phyloP scores from a whole-genome alignment of 192 early-diverging fungal species.

The Umbelopsis vinacea region DNA sequence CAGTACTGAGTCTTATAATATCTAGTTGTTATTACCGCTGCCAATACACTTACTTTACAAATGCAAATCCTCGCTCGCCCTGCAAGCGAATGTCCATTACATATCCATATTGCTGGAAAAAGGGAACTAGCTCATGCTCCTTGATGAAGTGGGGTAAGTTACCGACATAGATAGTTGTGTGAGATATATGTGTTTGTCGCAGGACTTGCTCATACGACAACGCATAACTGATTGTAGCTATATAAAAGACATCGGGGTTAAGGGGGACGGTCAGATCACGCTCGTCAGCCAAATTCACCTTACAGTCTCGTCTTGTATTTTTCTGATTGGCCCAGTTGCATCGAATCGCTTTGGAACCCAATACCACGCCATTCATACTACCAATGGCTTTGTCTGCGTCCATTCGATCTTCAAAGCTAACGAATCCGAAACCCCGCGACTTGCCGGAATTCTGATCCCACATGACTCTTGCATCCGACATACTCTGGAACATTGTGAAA shows the following conservation, averaged over 20 bases:
- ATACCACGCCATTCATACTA: conserved; percentile 87
- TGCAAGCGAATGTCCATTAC: conserved; percentile 84
- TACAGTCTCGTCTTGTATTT: conserved; percentile 27
- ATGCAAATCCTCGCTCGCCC: conserved; percentile 88
- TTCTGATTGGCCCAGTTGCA: conserved; percentile 97
- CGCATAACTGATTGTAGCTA: conserved; percentile 30
- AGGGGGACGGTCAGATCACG: background rate
- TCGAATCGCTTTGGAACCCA: conserved; percentile 84
- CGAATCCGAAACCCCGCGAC: conserved; percentile 92
- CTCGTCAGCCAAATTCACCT: background rate
- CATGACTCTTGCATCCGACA: conserved; percentile 94
- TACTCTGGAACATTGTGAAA: conserved; percentile 69
- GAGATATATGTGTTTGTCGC: conserved; percentile 73
- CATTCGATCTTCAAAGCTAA: conserved; percentile 82
- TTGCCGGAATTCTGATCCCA: conserved; percentile 89
- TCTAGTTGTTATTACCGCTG: background rate
- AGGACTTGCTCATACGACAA: conserved; percentile 68
- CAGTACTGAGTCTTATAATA: background rate
- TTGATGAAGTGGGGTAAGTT: conserved; percentile 78
- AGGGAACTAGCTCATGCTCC: conserved; percentile 67
- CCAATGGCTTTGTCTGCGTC: conserved; percentile 88
- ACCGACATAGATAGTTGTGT: conserved; percentile 88
- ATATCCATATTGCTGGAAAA: conserved; percentile 79
- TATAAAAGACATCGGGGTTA: background rate
- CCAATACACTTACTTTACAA: conserved; percentile 68